Evolutionary conservation across 2,329 filamentous ascomycete species (phyloP), one percentile per base, ranked within the genome.

Genomic region (Aspergillus eucalypticola): DNA sequence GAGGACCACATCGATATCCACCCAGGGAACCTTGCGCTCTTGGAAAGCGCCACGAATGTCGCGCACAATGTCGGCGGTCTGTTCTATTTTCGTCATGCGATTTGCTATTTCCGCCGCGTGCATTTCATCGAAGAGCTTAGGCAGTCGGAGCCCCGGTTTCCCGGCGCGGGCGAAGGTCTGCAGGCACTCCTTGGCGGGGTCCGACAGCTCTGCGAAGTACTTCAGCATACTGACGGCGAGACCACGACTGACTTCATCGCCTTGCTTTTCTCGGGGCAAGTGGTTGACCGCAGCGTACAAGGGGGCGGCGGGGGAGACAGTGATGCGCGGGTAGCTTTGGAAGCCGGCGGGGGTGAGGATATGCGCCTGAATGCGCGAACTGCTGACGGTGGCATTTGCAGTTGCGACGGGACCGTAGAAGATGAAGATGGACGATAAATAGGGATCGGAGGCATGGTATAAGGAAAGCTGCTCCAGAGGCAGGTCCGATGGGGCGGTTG

Each of bases 381-480:
- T 94, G 78, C 92, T 96, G 71, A 88, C 87, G 52, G 88, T 91
- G 66, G 90, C 90, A 78, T 96, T 96, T 70, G 91, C 88, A 46
- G 92, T 96, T 29, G 93, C 92, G 50, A 94, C 94, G 15, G 92
- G 87, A 13, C 94, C 94, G 76, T 97, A 91, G 83, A 98, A 97
- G 76, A 97, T 84, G 67, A 98, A 84, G 68, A 98, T 83, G 54
- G 93, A 78, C 88, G 64, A 92, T 83, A 79, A 93, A 85, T 76
- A 88, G 62, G 91, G 87, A 78, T 99, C 95, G 75, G 88, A 89
- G 69, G 92, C 88, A 79, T 96, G 90, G 83, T 96, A 98, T 71
- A 97, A 90, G 73, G 86, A 88, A 76, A 97, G 86, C 75, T 90
- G 84, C 76, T 94, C 90, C 75, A 90, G 84, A 76, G 91, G 89